Evolutionary conservation across 2,329 filamentous ascomycete species (phyloP).

Genomic region (Zalaria obscura): DNA sequence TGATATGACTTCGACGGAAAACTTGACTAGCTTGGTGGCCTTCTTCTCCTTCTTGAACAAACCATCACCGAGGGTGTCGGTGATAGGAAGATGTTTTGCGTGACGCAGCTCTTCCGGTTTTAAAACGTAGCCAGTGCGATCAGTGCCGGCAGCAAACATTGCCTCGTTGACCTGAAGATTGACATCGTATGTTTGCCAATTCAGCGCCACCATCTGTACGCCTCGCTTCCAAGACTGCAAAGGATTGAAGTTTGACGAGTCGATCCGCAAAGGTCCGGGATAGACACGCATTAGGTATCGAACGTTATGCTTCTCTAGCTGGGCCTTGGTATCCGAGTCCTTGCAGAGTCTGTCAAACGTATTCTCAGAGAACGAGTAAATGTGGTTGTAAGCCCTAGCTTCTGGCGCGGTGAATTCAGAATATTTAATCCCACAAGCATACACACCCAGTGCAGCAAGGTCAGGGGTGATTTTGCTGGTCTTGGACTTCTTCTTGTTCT

Average conservation of each 20-base stretch:
- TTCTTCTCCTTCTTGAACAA: slow-evolving; percentile 43
- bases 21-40: slow-evolving; percentile 69
- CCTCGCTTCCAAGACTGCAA: slow-evolving; percentile 87
- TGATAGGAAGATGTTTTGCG: slow-evolving; percentile 45
- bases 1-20: slow-evolving; percentile 79
- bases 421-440: slow-evolving; percentile 68
- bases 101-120: slow-evolving; percentile 74
- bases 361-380: slow-evolving; percentile 86
- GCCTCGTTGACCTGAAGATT: slow-evolving; percentile 94
- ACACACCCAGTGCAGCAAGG: slow-evolving; percentile 75
- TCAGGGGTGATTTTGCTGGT: slow-evolving; percentile 74
- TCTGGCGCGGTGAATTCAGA: slow-evolving; percentile 63
- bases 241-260: slow-evolving; percentile 89
- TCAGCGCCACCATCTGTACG: slow-evolving; percentile 93
- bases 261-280: slow-evolving; percentile 65
- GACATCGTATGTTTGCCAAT: slow-evolving; percentile 96
- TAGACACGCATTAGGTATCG: slow-evolving; percentile 88
- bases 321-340: slow-evolving; percentile 58
- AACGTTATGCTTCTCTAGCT: slow-evolving; percentile 82
- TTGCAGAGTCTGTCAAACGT: slow-evolving; percentile 73
- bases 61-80: slow-evolving; percentile 36
- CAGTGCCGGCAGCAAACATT: slow-evolving; percentile 86
- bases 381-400: slow-evolving; percentile 81
- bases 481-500: slow-evolving; percentile 46
- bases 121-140: slow-evolving; percentile 81